A percentile compares a stretch with the other conserved stretches of the same genome.
Evolutionary conservation across 2,329 filamentous ascomycete species (phyloP).

Genomic region (Lasiodiplodia theobromae): DNA sequence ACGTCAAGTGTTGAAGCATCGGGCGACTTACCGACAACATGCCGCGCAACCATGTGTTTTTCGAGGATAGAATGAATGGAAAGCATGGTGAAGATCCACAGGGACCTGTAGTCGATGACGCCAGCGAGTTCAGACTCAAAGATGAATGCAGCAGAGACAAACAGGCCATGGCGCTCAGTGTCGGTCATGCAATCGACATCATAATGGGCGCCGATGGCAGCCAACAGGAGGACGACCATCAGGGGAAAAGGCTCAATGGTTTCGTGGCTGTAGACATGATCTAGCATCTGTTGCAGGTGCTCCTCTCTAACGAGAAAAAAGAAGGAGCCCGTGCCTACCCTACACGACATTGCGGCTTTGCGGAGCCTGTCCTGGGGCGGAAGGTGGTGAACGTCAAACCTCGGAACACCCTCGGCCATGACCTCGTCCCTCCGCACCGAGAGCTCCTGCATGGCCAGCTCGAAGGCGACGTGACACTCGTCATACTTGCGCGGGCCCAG

Average conservation of each 20-base stretch:
- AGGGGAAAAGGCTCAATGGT: conserved; percentile 42
- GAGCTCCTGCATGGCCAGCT: conserved; percentile 45
- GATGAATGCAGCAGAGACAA: conserved; percentile 43
- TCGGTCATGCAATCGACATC: conserved; percentile 46
- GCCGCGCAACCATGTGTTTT: conserved; percentile 49
- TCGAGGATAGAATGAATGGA: conserved; percentile 47
- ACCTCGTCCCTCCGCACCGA: conserved; percentile 43
- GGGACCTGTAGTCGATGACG: conserved; percentile 42
- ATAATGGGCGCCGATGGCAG: conserved; percentile 48
- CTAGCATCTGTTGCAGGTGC: conserved; percentile 43
- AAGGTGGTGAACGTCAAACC: conserved; percentile 40
- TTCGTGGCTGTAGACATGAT: conserved; percentile 44
- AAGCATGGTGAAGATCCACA: conserved; percentile 45
- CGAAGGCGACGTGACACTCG: conserved; percentile 44
- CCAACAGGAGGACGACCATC: conserved; percentile 45
- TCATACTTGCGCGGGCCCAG: conserved; percentile 38
- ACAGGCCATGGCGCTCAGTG: conserved; percentile 40
- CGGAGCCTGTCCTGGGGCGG: conserved; percentile 41
- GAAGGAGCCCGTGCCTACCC: conserved; percentile 45
- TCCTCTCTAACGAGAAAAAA: conserved; percentile 45
- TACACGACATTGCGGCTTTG: conserved; percentile 44
- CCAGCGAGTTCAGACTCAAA: conserved; percentile 43
- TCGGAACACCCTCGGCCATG: conserved; percentile 35
- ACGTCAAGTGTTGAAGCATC: background rate
- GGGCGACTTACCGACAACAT: conserved; percentile 42